Evolutionary conservation across 2,329 filamentous ascomycete genomes (phyloP).

Genomic region (Elsinoe batatas): DNA sequence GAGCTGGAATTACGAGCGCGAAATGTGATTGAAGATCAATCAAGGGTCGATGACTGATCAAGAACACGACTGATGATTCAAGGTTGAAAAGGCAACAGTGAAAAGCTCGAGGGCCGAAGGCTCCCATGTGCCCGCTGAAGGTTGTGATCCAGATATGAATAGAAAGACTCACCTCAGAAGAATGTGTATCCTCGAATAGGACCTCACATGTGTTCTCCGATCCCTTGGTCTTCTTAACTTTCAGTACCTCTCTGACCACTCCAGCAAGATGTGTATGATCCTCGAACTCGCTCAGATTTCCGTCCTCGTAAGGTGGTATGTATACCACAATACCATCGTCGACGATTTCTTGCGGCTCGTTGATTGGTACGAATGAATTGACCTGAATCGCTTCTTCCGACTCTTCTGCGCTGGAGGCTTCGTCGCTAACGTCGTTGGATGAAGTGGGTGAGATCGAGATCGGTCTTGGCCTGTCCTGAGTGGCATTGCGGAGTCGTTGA

Average conservation of each 20-base stretch:
- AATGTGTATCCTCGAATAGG: constrained; percentile 31
- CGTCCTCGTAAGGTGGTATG: constrained; percentile 9
- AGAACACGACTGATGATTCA: not conserved
- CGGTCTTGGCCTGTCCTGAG: not conserved
- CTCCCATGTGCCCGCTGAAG: no score
- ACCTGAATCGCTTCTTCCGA: not conserved
- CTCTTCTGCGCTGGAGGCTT: not conserved
- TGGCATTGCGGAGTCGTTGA: not conserved
- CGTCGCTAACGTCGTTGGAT: not conserved
- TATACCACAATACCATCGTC: constrained; percentile 2
- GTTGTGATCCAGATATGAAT: not conserved
- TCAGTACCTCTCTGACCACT: constrained; percentile 32
- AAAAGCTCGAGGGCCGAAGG: no score
- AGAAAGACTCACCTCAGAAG: constrained; percentile 29
- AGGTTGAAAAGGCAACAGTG: no score
- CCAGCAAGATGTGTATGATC: constrained; percentile 19
- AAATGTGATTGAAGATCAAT: not conserved
- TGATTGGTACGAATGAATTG: not conserved
- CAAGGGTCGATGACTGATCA: not conserved
- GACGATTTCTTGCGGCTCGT: not conserved
- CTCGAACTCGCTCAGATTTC: constrained; percentile 18
- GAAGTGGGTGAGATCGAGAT: not conserved
- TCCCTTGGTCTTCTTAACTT: constrained; percentile 26
- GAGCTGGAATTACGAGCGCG: not conserved
- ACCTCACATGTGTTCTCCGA: constrained; percentile 32